phyloP scores from a whole-genome alignment of 768 basidiomycete species.

The Boletus insuetus region DNA sequence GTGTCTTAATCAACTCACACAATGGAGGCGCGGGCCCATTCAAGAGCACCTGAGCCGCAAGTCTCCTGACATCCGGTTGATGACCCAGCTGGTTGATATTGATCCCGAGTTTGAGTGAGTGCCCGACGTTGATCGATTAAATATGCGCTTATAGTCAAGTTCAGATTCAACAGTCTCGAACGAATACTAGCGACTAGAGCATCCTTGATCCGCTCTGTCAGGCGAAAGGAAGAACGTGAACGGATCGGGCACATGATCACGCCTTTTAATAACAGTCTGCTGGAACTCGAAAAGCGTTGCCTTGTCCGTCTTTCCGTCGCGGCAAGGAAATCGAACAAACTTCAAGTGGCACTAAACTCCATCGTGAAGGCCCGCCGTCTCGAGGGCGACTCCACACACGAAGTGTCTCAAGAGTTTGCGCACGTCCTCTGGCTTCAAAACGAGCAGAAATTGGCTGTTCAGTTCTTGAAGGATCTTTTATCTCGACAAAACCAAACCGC shows the following conservation, averaged over 20 bases:
- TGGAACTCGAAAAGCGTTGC: slow-evolving; percentile 64
- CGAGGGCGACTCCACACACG: slow-evolving; percentile 42
- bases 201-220: slow-evolving; percentile 71
- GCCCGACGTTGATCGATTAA: neutral
- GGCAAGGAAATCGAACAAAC: slow-evolving; percentile 64
- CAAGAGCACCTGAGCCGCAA: slow-evolving; percentile 30
- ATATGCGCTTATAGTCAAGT: slow-evolving; percentile 11
- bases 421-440: slow-evolving; percentile 86
- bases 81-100: slow-evolving; percentile 46
- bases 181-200: slow-evolving; percentile 76
- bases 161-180: slow-evolving; percentile 75
- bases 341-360: slow-evolving; percentile 85
- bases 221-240: slow-evolving; percentile 67
- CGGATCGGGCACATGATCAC: slow-evolving; percentile 71
- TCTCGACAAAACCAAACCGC: slow-evolving; percentile 12
- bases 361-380: slow-evolving; percentile 72
- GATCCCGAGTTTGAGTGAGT: slow-evolving; percentile 67
- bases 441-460: slow-evolving; percentile 82
- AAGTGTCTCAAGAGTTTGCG: slow-evolving; percentile 78
- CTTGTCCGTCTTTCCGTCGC: slow-evolving; percentile 68
- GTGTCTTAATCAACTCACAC: slow-evolving; percentile 73
- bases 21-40: slow-evolving; percentile 48
- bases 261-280: slow-evolving; percentile 48
- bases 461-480: slow-evolving; percentile 52
- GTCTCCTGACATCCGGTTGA: slow-evolving; percentile 35